Evolutionary conservation across 2,329 filamentous ascomycete genomes (phyloP).

Genomic region (Hymenoscyphus fraxineus): DNA sequence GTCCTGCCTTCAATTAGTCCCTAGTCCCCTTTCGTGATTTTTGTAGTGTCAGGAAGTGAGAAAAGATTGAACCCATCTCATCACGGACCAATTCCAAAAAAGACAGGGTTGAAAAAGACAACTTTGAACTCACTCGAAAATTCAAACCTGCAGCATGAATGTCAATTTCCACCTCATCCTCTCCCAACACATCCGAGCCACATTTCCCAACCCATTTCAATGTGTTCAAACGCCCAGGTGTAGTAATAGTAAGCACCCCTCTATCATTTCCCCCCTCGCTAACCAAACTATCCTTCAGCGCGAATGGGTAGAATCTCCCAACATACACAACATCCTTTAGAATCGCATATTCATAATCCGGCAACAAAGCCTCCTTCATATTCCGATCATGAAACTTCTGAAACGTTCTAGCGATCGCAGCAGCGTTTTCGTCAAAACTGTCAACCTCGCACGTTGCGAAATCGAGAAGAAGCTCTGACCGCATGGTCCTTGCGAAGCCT

Average conservation of each 20-base stretch:
- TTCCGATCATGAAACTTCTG: slow-evolving; percentile 13
- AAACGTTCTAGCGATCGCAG: slow-evolving; percentile 7
- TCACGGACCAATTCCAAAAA: no score
- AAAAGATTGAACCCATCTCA: no score
- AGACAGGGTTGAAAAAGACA: background rate
- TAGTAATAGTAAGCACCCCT: slow-evolving; percentile 15
- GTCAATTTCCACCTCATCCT: slow-evolving; percentile 18
- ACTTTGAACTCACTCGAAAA: slow-evolving; percentile 19
- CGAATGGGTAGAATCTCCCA: slow-evolving; percentile 25
- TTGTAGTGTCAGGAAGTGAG: no score
- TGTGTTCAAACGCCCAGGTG: slow-evolving; percentile 17
- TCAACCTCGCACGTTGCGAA: slow-evolving; percentile 27
- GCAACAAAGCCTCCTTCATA: slow-evolving; percentile 11
- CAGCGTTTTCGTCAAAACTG: slow-evolving; percentile 3
- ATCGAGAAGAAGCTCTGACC: slow-evolving; percentile 22
- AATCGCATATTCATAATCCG: slow-evolving; percentile 33
- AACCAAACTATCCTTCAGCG: slow-evolving; percentile 18
- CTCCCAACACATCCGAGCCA: background rate
- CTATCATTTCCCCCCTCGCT: background rate
- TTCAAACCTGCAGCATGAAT: slow-evolving; percentile 18
- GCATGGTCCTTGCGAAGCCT: slow-evolving; percentile 25
- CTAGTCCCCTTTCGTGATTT: no score
- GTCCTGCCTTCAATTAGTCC: slow-evolving; percentile 14
- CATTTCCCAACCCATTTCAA: slow-evolving; percentile 19
- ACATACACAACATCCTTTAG: slow-evolving; percentile 26